Evolutionary conservation across 2,329 filamentous ascomycete species (phyloP).

Genomic region (Trichophyton mentagrophytes): DNA sequence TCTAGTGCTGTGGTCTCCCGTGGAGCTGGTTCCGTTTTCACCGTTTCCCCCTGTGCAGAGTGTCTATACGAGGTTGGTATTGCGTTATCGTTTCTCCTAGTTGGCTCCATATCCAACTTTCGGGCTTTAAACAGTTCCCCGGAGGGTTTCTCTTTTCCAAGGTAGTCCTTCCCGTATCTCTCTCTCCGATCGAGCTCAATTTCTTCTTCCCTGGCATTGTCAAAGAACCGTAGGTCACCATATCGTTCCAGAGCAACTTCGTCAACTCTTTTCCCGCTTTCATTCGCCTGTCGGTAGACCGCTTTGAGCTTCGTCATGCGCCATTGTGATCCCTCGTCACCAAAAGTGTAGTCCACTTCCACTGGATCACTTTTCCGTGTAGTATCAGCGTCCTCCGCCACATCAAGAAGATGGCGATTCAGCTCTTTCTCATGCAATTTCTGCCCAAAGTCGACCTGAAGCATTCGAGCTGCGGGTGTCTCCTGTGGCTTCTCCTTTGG

Average conservation of each 20-base stretch:
- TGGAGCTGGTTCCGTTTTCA: slow-evolving; percentile 43
- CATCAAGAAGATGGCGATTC: slow-evolving; percentile 55
- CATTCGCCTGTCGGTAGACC: slow-evolving; percentile 67
- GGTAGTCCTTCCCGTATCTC: slow-evolving; percentile 73
- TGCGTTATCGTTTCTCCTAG: slow-evolving; percentile 23
- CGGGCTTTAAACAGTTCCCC: slow-evolving; percentile 77
- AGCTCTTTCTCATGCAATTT: slow-evolving; percentile 69
- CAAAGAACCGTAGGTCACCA: slow-evolving; percentile 70
- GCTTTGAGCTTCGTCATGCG: slow-evolving; percentile 88
- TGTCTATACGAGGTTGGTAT: slow-evolving; percentile 23
- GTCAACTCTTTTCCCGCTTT: slow-evolving; percentile 59
- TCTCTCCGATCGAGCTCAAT: slow-evolving; percentile 74
- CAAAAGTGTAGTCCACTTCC: slow-evolving; percentile 70
- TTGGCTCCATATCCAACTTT: slow-evolving; percentile 46
- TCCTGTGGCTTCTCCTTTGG: slow-evolving; percentile 47
- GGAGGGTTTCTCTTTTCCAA: slow-evolving; percentile 72
- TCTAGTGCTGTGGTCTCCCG: slow-evolving; percentile 48
- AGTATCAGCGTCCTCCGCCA: slow-evolving; percentile 43
- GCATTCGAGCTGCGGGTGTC: slow-evolving; percentile 27
- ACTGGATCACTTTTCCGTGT: slow-evolving; percentile 39
- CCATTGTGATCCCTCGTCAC: slow-evolving; percentile 83
- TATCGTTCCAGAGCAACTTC: slow-evolving; percentile 74
- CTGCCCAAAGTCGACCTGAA: slow-evolving; percentile 50
- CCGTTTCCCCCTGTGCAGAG: slow-evolving; percentile 43
- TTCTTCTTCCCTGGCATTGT: slow-evolving; percentile 85